A percentile compares a stretch with the other conserved stretches of the same genome.
These are phyloP conservation scores for Acacia concinna DNA, from an alignment of 331 rosid species.

Conservation along the genomic window DNA sequence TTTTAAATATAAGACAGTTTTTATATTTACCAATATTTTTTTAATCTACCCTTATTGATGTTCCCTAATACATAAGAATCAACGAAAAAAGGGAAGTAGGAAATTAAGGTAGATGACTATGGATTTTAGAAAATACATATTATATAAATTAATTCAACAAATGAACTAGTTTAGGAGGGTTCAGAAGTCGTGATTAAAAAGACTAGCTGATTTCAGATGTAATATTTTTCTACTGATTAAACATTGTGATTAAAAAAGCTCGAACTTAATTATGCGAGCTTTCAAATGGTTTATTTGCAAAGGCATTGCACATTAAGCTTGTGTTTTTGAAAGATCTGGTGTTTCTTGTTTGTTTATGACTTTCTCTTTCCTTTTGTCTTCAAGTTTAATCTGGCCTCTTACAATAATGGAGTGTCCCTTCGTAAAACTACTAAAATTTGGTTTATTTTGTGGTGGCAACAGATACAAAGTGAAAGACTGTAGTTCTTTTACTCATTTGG, in stretches of 20 bases:
- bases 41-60: too few relatives aligned
- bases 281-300: background rate
- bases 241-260: background rate
- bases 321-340: background rate
- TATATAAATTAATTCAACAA: too few relatives aligned
- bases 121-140: too few relatives aligned
- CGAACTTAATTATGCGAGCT: background rate
- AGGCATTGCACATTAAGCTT: background rate
- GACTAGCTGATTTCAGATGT: too few relatives aligned
- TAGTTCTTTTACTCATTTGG: background rate
- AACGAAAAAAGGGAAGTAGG: too few relatives aligned
- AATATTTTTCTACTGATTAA: background rate
- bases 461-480: background rate
- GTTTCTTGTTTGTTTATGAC: background rate
- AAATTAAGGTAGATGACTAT: too few relatives aligned
- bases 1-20: too few relatives aligned
- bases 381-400: background rate
- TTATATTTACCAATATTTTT: too few relatives aligned
- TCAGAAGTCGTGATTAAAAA: background rate
- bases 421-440: background rate
- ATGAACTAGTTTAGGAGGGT: background rate
- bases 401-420: background rate
- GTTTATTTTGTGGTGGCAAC: background rate
- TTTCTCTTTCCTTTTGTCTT: background rate
- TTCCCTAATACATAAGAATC: too few relatives aligned